Evolutionary conservation across 2,329 filamentous ascomycete genomes (phyloP), one percentile per base, ranked within the genome.

Genomic region (Fusarium nodosum): DNA sequence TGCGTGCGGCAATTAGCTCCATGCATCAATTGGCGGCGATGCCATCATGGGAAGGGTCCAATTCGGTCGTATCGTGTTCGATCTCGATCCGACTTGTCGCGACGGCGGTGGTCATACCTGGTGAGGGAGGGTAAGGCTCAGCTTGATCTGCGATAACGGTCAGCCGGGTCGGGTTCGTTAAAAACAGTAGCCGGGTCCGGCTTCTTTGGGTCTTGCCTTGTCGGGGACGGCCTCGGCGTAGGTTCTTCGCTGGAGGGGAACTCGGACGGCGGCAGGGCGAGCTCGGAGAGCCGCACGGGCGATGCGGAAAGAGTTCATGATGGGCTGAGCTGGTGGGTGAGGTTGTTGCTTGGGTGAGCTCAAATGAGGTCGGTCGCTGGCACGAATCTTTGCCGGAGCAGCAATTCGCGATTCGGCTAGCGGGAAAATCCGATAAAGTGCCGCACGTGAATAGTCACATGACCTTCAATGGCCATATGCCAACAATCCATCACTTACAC

Each of bases 41-140:
- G 60, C 60, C 56, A 62, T 62, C 61, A 64, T 60, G 64, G 61
- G 45, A 55, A 48, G 65, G 61, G 41, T 68, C 64, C 73, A 74
- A 78, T 79, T 76, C 74, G 53, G 71, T 76, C 66, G 70, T 56
- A 69, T 74, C 72, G 68, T 60, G 56, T 58, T 50, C 57, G 64
- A 67, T 50, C 52, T 72, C 61, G 65, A 64, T 64, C 69, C 64
- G 67, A 47, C 50, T 64, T 52, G 34, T 64, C 52, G 65, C 61
- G 22, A 26, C 22, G 41, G 41, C 26, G 60, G 57, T 50, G 55
- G 66, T 79, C 92, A 84, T 93, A 98, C 96, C 94, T 97, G 93
- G 86, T 98, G 95, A 85, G 96, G 96, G 77, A 99, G 92, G 82
- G 93, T 90, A 86, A 99, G 88, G 87, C 93, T 97, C 86, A 99